A percentile compares a stretch with the other conserved stretches of the same genome.
These are phyloP conservation scores for Cryptococcus sp. DNA, from an alignment of 1,284 basidiomycete species.

Conservation along the genomic window DNA sequence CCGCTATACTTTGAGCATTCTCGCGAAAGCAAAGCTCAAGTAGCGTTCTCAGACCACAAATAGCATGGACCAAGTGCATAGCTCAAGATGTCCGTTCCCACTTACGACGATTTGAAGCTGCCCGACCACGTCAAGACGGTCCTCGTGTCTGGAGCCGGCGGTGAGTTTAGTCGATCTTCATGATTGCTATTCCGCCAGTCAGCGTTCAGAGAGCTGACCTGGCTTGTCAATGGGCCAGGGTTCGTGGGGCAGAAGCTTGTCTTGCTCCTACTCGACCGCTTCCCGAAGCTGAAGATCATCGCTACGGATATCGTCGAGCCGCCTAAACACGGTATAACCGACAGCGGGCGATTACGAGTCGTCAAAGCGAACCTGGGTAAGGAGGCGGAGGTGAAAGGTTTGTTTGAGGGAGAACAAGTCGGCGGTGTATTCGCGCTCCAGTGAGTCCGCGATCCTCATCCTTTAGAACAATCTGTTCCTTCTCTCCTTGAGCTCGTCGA, in stretches of 20 bases:
- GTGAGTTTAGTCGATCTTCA: constrained; percentile 37
- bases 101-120: constrained; percentile 50
- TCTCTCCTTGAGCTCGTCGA: background rate
- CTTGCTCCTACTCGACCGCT: constrained; percentile 54
- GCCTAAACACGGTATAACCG: constrained; percentile 52
- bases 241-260: constrained; percentile 54
- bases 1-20: too few relatives aligned
- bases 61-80: background rate
- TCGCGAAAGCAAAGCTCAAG: too few relatives aligned
- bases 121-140: constrained; percentile 54
- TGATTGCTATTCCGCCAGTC: too few relatives aligned
- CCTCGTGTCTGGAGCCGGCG: constrained; percentile 64
- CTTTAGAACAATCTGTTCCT: background rate
- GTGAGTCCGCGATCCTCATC: constrained; percentile 30
- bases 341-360: constrained; percentile 44
- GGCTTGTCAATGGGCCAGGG: constrained; percentile 24
- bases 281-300: constrained; percentile 59
- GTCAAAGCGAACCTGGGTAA: constrained; percentile 62
- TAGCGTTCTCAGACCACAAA: too few relatives aligned
- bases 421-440: constrained; percentile 52
- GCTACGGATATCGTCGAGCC: constrained; percentile 63
- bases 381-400: constrained; percentile 51
- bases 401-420: constrained; percentile 53
- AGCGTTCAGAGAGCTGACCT: background rate
- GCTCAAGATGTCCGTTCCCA: constrained; percentile 29